Evolutionary conservation across 768 basidiomycete genomes (phyloP).

Genomic region (Boletus edulis): DNA sequence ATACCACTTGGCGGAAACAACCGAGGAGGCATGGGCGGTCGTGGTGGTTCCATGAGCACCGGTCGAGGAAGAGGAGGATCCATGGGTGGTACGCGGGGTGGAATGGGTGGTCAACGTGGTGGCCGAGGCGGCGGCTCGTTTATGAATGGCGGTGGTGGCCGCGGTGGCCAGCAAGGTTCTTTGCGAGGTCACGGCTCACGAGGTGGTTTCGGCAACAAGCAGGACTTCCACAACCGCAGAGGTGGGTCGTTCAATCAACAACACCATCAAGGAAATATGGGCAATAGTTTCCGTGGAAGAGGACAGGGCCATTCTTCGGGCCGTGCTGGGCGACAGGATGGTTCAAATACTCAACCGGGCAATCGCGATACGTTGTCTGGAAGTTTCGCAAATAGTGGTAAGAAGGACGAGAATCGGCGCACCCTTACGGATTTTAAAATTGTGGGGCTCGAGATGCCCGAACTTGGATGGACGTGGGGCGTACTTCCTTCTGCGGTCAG

Average conservation of each 20-base stretch:
- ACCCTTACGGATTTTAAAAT: conserved; percentile 99
- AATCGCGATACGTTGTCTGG: conserved; percentile 49
- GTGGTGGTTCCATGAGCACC: conserved; percentile 36
- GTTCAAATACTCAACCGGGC: conserved; percentile 33
- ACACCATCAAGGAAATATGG: conserved; percentile 35
- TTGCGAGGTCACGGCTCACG: conserved; percentile 64
- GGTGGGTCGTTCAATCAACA: conserved; percentile 56
- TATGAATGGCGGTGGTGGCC: conserved; percentile 36
- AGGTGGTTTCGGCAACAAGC: conserved; percentile 60
- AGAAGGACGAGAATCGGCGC: conserved; percentile 85
- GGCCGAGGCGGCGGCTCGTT: conserved; percentile 38
- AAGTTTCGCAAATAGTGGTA: conserved; percentile 53
- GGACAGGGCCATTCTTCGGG: conserved; percentile 50
- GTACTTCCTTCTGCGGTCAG: conserved; percentile 41
- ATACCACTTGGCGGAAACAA: conserved; percentile 40
- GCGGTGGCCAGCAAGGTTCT: conserved; percentile 47
- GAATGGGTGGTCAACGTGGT: conserved; percentile 41
- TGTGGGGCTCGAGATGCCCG: conserved; percentile 80
- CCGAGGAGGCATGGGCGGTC: conserved; percentile 46
- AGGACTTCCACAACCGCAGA: conserved; percentile 65
- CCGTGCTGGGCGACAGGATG: conserved; percentile 41
- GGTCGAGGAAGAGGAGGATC: conserved; percentile 48
- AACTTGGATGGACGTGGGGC: conserved; percentile 89
- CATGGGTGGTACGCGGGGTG: conserved; percentile 44
- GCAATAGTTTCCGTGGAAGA: conserved; percentile 55